Evolutionary conservation across 1,139 yeast species (phyloP).

Genomic region (Blastobotrys malaysiensis): DNA sequence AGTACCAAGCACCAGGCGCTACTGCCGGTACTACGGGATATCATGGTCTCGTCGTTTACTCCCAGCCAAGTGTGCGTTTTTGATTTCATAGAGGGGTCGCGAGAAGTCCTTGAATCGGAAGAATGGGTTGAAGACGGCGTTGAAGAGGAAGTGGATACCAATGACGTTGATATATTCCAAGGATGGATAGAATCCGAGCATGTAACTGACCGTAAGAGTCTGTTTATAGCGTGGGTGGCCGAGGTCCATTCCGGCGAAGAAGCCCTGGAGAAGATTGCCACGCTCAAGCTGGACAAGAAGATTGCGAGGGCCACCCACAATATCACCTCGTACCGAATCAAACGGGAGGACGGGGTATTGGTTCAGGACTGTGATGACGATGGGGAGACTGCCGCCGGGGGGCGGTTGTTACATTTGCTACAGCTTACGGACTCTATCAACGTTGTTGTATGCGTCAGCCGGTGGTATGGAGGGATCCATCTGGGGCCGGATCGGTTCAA

Average conservation of each 20-base stretch:
- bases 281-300: conserved; percentile 57
- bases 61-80: conserved; percentile 71
- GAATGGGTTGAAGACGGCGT: conserved; percentile 14
- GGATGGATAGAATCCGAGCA: conserved; percentile 80
- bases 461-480: conserved; percentile 94
- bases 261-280: conserved; percentile 48
- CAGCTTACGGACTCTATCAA: conserved; percentile 75
- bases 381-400: conserved; percentile 97
- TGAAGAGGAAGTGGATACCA: conserved; percentile 23
- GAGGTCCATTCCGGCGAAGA: conserved; percentile 58
- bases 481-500: conserved; percentile 88
- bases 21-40: conserved; percentile 38
- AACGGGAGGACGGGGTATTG: conserved; percentile 44
- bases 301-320: conserved; percentile 69
- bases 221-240: conserved; percentile 74
- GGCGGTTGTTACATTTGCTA: conserved; percentile 72
- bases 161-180: conserved; percentile 41
- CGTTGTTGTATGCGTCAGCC: conserved; percentile 75
- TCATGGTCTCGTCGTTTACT: conserved; percentile 45
- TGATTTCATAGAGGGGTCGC: conserved; percentile 66
- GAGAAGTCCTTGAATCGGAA: conserved; percentile 32
- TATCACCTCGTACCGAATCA: conserved; percentile 82
- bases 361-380: conserved; percentile 92
- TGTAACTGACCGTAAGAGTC: conserved; percentile 74
- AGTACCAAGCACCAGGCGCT: conserved; percentile 35